Base-by-base conservation (phyloP, 257 asterid species). In the Capsicum rhomboideum region DNA sequence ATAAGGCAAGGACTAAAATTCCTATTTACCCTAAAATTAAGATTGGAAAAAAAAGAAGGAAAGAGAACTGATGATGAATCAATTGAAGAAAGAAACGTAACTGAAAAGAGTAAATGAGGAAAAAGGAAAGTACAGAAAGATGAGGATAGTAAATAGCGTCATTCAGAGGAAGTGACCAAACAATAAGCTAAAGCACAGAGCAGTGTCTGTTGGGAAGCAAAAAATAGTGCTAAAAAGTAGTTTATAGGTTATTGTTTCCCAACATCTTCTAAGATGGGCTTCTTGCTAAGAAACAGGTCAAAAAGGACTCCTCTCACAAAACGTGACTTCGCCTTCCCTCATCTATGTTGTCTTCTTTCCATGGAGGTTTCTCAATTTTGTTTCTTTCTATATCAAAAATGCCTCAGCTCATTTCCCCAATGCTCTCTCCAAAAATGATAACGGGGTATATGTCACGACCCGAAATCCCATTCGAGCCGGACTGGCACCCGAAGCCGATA, bases 261-360 rank as follows among this genome's bases (percentile, higher is more conserved):
- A 59, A 56, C 85, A 84, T 49, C 74, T 37, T 52, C 23, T 26
- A 82, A 8, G n/a, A 34, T 34, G 71, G 71, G 56, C 85, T 79
- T 86, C 81, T 82, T 85, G 83, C 61, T 63, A 40, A 56, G 86
- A 40, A 72, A 79, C 82, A 63, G 46, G 34, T 67, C 90, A 88
- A 85, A n/a, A 82, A 6, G 28, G 83, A 31, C 21, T 20, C 31
- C 75, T 37, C 85, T 64, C 29, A 28, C 11, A 3, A 83, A 56
- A 58, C 46, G 78, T 84, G 59, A 46, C 42, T 46, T 13, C 46
- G 23, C n/a, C 80, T 23, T 46, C 9, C 23, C 59, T 74, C 74
- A 64, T 29, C 66, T 46, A 14, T 74, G 42, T 10, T 82, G 79
- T 82, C 84, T 82, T 82, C 49, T 28, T 34, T 64, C 12, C 52